Evolutionary conservation across 768 basidiomycete species (phyloP).

Genomic region (Amyloporia xantha): DNA sequence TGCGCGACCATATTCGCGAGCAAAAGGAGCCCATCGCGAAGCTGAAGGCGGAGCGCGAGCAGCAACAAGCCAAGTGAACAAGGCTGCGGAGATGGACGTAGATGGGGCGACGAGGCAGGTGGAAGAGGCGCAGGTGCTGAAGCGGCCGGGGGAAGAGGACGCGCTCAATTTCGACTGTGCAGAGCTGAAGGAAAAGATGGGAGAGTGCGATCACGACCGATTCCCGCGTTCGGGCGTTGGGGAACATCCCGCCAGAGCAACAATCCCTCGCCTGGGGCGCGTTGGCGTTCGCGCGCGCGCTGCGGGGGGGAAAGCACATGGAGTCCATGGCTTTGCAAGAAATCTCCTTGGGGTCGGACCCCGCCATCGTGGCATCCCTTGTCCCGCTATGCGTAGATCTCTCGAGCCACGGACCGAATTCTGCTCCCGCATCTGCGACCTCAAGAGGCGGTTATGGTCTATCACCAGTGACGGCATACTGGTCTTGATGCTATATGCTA

Average conservation of each 20-base stretch:
- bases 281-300: constrained; percentile 81
- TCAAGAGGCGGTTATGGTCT: no score
- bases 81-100: constrained; percentile 14
- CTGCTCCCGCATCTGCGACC: no score
- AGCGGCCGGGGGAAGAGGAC: constrained; percentile 49
- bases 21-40: constrained; percentile 71
- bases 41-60: constrained; percentile 59
- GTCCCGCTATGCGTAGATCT: no score
- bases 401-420: no score
- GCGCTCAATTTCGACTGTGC: constrained; percentile 57
- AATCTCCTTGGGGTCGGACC: no score
- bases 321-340: no score
- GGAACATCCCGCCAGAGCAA: constrained; percentile 51
- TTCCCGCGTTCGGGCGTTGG: constrained; percentile 49
- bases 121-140: constrained; percentile 37
- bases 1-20: constrained; percentile 67
- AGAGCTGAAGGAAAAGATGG: constrained; percentile 49
- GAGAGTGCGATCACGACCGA: constrained; percentile 58
- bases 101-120: constrained; percentile 11
- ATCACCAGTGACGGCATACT: no score
- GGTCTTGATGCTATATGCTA: no score
- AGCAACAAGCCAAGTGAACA: constrained; percentile 18
- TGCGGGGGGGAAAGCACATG: no score
- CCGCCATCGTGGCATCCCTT: no score
- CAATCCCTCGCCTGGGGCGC: constrained; percentile 81